These are phyloP conservation scores for Arachnopeziza araneosa DNA, from an alignment of 2,329 filamentous ascomycete species.

Conservation along the genomic window DNA sequence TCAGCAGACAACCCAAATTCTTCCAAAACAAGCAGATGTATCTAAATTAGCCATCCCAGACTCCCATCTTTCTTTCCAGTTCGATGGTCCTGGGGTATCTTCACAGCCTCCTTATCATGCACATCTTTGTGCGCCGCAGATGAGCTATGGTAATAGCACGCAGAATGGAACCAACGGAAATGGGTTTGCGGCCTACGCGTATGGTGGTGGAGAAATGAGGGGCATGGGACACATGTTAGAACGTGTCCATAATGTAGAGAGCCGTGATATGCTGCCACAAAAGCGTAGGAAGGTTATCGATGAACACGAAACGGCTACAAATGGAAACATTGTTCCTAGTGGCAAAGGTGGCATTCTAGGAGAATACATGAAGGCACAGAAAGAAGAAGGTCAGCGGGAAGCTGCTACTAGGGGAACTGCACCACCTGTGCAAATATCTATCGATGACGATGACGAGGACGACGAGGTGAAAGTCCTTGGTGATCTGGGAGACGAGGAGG, in stretches of 20 bases:
- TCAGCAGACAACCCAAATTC: slow-evolving; percentile 5
- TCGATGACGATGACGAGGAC: slow-evolving; percentile 45
- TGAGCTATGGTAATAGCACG: background rate
- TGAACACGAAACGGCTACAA: slow-evolving; percentile 24
- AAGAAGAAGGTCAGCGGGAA: slow-evolving; percentile 38
- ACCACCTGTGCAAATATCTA: slow-evolving; percentile 38
- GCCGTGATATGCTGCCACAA: slow-evolving; percentile 54
- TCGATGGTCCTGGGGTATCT: slow-evolving; percentile 26
- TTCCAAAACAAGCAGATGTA: background rate
- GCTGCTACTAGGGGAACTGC: slow-evolving; percentile 29
- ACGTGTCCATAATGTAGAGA: slow-evolving; percentile 67
- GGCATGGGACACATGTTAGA: slow-evolving; percentile 64
- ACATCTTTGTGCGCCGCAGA: slow-evolving; percentile 3
- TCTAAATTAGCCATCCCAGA: background rate
- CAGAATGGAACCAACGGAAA: background rate
- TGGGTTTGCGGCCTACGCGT: slow-evolving; percentile 19
- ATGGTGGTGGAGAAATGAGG: slow-evolving; percentile 21
- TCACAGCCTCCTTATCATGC: slow-evolving; percentile 6
- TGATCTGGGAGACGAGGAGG: slow-evolving; percentile 60
- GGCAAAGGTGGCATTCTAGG: slow-evolving; percentile 56
- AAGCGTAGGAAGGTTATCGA: slow-evolving; percentile 60
- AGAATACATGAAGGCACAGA: slow-evolving; percentile 59
- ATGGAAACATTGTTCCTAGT: background rate
- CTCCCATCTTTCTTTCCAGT: slow-evolving; percentile 24
- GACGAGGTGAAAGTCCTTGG: slow-evolving; percentile 54